Percentiles rank a stretch among this genome's conserved stretches.
These are phyloP conservation scores for Didymella pinodella DNA, from an alignment of 2,329 filamentous ascomycete species.

Conservation along the genomic window DNA sequence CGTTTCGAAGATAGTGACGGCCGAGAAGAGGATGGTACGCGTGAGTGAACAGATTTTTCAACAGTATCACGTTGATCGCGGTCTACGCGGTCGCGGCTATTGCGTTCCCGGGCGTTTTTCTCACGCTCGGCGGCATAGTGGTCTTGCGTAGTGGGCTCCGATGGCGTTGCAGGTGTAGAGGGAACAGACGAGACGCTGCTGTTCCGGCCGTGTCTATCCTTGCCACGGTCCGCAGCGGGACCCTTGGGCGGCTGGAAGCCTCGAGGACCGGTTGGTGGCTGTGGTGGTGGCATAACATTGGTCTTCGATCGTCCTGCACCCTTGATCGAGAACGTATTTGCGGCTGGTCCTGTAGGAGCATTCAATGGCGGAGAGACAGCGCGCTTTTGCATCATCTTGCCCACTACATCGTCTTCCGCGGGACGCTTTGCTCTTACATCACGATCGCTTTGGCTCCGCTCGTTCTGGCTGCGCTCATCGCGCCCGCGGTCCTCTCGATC, in stretches of 20 bases:
- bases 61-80: conserved; percentile 24
- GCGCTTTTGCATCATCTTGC: conserved; percentile 40
- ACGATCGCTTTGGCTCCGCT: conserved; percentile 26
- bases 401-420: conserved; percentile 32
- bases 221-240: conserved; percentile 47
- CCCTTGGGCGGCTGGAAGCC: conserved; percentile 48
- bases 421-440: conserved; percentile 11
- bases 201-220: conserved; percentile 30
- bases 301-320: conserved; percentile 31
- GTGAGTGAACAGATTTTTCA: conserved; percentile 30
- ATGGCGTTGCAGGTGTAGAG: conserved; percentile 27
- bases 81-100: conserved; percentile 39
- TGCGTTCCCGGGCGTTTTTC: conserved; percentile 45
- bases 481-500: conserved; percentile 52
- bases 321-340: conserved; percentile 59
- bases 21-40: conserved; percentile 31
- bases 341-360: conserved; percentile 49
- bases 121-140: conserved; percentile 76
- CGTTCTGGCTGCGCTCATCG: conserved; percentile 36
- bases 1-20: conserved; percentile 39
- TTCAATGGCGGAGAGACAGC: conserved; percentile 45
- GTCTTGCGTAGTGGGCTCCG: conserved; percentile 51
- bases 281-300: conserved; percentile 41
- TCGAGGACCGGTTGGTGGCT: conserved; percentile 50
- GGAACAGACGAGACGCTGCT: conserved; percentile 26